Base-by-base conservation (phyloP, 2,329 filamentous ascomycete genomes). In the Beauveria sp. region DNA sequence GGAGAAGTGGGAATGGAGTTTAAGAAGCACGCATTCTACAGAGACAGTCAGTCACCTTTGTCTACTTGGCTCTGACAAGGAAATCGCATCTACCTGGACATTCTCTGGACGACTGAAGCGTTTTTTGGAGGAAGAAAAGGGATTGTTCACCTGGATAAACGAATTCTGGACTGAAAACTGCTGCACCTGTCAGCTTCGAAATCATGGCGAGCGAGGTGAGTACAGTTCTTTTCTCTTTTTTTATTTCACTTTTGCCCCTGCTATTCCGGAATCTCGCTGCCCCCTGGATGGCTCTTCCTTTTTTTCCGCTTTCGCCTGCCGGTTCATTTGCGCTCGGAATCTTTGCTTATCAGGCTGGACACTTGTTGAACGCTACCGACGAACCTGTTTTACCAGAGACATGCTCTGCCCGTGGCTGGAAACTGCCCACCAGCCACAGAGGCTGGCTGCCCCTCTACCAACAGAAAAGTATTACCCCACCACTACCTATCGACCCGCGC, bases 171-270 rank as follows among this genome's bases (percentile, higher is more conserved):
- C 43, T 28, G 24, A 24, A 42, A 55, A 2, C 34, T 50, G 31
- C 45, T 28, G 45, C 9, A 20, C 42, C n/a, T 50, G 12, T 31
- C 4, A 56, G 22, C 46, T 24, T 28, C 12, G 10, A 60, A 38
- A 45, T 9, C 60, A 62, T 62, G 60, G 52, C 60, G n/a, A 56
- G 60, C 45, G 60, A 62, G 52, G 60, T 62, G 34, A 62, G 60
- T 56, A 38, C 34, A 38, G 12, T 38, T 14, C 34, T 14, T 38
- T 38, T 38, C 12, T 38, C 4, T 14, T 14, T 38, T 12, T 38
- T 5, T 38, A 10, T 9, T 38, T 38, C 34, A 38, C 34, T 14
- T 38, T 38, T 46, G 8, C 31, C 28, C 34, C 12, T 38, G 34
- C 34, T 38, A 14, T 26, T 5, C 5, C 20, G 12, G 9, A 12